Evolutionary conservation across 2,329 filamentous ascomycete species (phyloP), one percentile per base, ranked within the genome.

Genomic region (Talaromyces sp.): DNA sequence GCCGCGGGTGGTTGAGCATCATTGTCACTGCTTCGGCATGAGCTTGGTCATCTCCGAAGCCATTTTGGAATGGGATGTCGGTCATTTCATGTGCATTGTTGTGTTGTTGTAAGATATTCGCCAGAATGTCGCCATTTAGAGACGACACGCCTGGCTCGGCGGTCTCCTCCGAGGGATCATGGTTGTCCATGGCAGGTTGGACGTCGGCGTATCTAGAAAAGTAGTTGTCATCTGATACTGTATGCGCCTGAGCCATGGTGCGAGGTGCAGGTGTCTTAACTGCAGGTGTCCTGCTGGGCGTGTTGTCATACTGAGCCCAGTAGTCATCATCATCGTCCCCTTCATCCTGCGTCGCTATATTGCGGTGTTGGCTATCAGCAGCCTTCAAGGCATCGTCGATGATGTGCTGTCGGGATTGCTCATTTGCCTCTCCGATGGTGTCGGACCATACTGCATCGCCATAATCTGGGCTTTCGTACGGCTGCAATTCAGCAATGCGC

Each of bases 291-390:
- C 77, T 70, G 32, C 77, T 77, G 1, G 84, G 82, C 2, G 82
- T 84, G 57, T 78, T 76, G 71, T 86, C 84, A 66, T 88, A 87
- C 65, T 82, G 81, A 4, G 82, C 84, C 86, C 86, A 88, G 71
- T 88, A 88, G 64, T 82, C 81, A 63, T 84, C 84, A 57, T 87
- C 85, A 59, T 86, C 83, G 21, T 84, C 81, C 1, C 82, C 80
- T 3, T 82, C 80, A n/a, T 76, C 70, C 7, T 69, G 55, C n/a
- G 29, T 14, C 14, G 58, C 58, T 9, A 65, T 62, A 8, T 64
- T 59, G 10, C 63, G 21, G 38, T 66, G 64, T 43, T 64, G 58
- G 55, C 60, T 61, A 56, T 69, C 71, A 21, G 69, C 68, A 26
- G 71, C 69, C 56, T 68, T 67, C 56, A 77, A 51, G 9, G 72